Evolutionary conservation across 2,329 filamentous ascomycete species (phyloP), one percentile per base, ranked within the genome.

Genomic region (Aspergillus japonicus): DNA sequence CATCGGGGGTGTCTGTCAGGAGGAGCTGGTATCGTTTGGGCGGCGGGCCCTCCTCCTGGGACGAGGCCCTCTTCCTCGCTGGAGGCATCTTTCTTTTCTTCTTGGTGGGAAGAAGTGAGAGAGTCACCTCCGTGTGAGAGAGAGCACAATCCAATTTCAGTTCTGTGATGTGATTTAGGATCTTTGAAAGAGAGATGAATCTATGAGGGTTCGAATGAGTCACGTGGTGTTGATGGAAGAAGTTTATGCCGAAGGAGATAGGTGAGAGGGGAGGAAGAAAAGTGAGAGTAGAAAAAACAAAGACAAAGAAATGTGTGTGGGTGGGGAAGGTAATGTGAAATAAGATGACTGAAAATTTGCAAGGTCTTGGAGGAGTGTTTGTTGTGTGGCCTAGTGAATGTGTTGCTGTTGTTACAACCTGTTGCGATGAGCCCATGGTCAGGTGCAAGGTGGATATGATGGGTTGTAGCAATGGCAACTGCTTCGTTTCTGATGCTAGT

Each of bases 221-320:
- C 60, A 66, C 56, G 64, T 64, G 65, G 55, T 55, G 24, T 16
- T 10, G n/a, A 29, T 48, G 47, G 29, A 50, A 42, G 33, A 29
- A 56, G 55, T 47, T 49, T 19, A 39, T 54, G 47, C 24, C 39
- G 53, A 33, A 33, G 53, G n/a, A 54, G 31, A 47, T 19, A 55
- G 23, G 54, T 10, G 29, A 8, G 16, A 53, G 49, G 42, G 42
- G 35, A 14, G 10, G n/a, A 52, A 57, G n/a, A 11, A 16, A 39
- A 21, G 26, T 47, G n/a, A 56, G 39, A 24, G 26, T 8, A 14
- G 35, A 35, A 44, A 55, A 55, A 14, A 50, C n/a, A 54, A 49
- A 55, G 6, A 48, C 23, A 23, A 57, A 23, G 16, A 47, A 4
- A 47, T n/a, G 47, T 35, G 12, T 47, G 31, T 29, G 12, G n/a